Percentiles rank a stretch among this genome's conserved stretches.
Conservation (phyloP, 2,329 filamentous ascomycete species). For the Alternaria angustiovoidea region DNA sequence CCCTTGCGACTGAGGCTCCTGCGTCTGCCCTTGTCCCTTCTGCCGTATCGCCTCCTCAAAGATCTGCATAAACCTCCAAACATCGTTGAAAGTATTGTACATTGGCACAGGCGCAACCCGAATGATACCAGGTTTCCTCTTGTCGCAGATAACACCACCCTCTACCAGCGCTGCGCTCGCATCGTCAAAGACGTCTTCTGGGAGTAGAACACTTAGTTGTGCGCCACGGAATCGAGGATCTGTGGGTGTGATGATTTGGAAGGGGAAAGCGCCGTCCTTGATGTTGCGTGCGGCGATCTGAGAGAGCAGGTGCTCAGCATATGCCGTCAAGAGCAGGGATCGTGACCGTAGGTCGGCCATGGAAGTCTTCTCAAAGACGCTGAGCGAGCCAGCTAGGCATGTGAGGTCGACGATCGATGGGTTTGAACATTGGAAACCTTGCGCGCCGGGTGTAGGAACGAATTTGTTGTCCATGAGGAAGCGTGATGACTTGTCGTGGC, state of each 20-base stretch:
- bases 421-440: conserved; percentile 85
- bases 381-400: conserved; percentile 74
- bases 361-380: conserved; percentile 74
- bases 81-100: conserved; percentile 82
- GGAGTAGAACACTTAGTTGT: conserved; percentile 78
- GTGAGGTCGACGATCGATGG: conserved; percentile 81
- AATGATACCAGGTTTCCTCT: conserved; percentile 85
- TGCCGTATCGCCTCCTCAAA: conserved; percentile 55
- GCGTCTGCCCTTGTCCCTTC: conserved; percentile 13
- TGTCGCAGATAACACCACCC: conserved; percentile 78
- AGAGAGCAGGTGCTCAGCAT: conserved; percentile 54
- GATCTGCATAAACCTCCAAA: conserved; percentile 56
- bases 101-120: conserved; percentile 83
- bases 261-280: conserved; percentile 40
- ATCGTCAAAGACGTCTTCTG: conserved; percentile 71
- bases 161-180: conserved; percentile 71
- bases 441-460: conserved; percentile 77
- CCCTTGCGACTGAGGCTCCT: conserved; percentile 10
- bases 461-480: conserved; percentile 88
- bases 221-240: conserved; percentile 74
- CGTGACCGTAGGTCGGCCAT: conserved; percentile 75
- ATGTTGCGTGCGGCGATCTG: conserved; percentile 33
- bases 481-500: conserved; percentile 75
- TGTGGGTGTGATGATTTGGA: conserved; percentile 70
- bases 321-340: conserved; percentile 76